Evolutionary conservation across 495 filamentous ascomycete species (phyloP).

Genomic region (Penicillium fimorum): DNA sequence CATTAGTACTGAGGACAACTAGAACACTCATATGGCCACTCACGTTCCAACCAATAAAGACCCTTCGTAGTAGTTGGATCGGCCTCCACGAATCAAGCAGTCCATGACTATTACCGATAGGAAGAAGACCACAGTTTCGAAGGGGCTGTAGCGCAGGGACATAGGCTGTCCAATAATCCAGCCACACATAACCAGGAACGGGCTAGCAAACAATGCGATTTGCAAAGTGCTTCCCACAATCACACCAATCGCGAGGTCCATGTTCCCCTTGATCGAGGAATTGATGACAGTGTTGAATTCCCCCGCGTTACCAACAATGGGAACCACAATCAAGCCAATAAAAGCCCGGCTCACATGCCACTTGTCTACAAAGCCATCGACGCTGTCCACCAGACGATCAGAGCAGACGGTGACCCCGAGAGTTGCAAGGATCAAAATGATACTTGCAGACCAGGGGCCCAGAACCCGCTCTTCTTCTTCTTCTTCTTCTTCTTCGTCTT

Average conservation of each 20-base stretch:
- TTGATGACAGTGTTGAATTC: conserved; percentile 24
- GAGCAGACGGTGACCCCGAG: conserved; percentile 32
- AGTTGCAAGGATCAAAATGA: conserved; percentile 26
- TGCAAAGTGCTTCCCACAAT: conserved; percentile 30
- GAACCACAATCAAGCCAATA: conserved; percentile 35
- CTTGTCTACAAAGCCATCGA: conserved; percentile 25
- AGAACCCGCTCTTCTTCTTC: conserved; percentile 13
- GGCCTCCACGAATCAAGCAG: conserved; percentile 56
- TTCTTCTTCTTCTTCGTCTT: conserved; percentile 16
- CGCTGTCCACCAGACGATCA: conserved; percentile 30
- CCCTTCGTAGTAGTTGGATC: conserved; percentile 58
- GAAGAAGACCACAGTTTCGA: conserved; percentile 36
- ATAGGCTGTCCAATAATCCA: conserved; percentile 39
- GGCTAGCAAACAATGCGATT: conserved; percentile 40
- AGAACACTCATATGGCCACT: conserved; percentile 5
- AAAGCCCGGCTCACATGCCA: conserved; percentile 26
- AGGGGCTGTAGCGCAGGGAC: conserved; percentile 37
- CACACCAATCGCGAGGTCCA: conserved; percentile 30
- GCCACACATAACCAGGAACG: conserved; percentile 42
- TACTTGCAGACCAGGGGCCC: conserved; percentile 15
- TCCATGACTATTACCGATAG: conserved; percentile 31
- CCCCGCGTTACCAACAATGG: conserved; percentile 30
- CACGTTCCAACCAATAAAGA: conserved; percentile 25
- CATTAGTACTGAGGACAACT: background rate
- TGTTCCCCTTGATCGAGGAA: conserved; percentile 24